These are phyloP conservation scores for Ganoderma resinaceum DNA, from an alignment of 1,284 basidiomycete genomes.

Conservation along the genomic window DNA sequence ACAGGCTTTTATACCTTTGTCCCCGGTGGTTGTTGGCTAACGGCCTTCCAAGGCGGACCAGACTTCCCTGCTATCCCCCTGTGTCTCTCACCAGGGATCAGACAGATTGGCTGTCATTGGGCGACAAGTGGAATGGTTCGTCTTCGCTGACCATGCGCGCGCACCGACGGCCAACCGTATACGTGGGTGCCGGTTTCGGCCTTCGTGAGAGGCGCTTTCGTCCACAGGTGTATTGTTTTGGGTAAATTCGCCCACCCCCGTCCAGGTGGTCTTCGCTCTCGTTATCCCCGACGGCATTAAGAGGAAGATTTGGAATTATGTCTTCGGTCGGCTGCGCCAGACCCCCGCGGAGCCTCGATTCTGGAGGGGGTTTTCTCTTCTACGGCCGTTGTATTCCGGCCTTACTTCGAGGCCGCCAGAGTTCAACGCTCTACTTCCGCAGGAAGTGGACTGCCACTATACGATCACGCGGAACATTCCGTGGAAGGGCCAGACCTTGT, in stretches of 20 bases:
- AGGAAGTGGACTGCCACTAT: background rate
- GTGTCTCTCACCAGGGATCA: background rate
- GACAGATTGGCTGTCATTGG: background rate
- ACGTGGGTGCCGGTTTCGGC: background rate
- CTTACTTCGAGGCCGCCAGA: background rate
- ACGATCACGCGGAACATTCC: background rate
- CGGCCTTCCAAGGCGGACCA: background rate
- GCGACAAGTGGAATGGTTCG: background rate
- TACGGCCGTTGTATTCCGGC: conserved; percentile 3
- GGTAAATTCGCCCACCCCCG: background rate
- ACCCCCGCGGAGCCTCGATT: background rate
- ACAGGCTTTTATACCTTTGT: conserved; percentile 19
- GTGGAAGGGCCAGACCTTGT: background rate
- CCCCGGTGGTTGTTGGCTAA: background rate
- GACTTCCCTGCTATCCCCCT: background rate
- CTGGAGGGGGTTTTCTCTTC: conserved; percentile 2
- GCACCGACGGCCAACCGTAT: background rate
- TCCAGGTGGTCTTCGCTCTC: background rate
- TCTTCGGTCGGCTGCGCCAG: background rate
- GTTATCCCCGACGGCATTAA: background rate
- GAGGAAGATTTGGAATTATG: background rate
- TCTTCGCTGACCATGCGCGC: conserved; percentile 4
- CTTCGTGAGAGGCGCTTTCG: conserved; percentile 6
- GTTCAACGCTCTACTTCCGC: conserved; percentile 6
- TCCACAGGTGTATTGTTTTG: background rate